Evolutionary conservation across 768 basidiomycete species (phyloP), one percentile per base, ranked within the genome.

Genomic region (Kwoniella mangroviensis): DNA sequence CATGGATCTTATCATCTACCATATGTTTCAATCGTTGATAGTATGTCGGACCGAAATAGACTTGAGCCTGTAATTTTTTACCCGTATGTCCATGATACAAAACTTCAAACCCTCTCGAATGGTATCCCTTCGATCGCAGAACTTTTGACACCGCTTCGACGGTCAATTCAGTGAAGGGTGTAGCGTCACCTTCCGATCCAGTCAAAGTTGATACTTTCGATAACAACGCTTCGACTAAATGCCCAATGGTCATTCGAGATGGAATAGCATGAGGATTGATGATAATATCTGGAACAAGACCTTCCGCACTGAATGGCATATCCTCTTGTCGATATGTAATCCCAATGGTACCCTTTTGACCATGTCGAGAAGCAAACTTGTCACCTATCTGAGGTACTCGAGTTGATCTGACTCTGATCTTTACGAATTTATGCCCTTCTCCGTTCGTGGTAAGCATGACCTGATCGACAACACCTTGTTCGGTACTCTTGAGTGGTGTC

Each of bases 1-100:
- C 96, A 84, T 99, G 97, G 64, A 98, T 99, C 86, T 99, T 99
- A 85, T 99, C 97, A 83, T 98, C 95, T 55, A 99, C 97, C 96
- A 99, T 99, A 85, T 99, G 97, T 86, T 98, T 98, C 75, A 98
- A 86, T 45, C 96, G 91, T 83, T 99, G 96, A 83, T 99, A 99
- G 83, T 99, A 99, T 4, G 97, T 99, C 17, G 97, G 97, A 5
- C 97, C 97, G 71, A 99, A 90, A 84, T 98, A 99, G 13, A 99
- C 89, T 81, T 99, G 97, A 10, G 97, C 97, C 82, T 98, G 95
- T 2, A 99, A 88, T 82, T 99, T 99, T 67, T 90, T 89, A n/a
- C 96, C 97, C 1, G 96, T 97, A 82, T 98, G 97, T 4, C 97
- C 97, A 76, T 99, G 96, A 83, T 94, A 97, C 93, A 99, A 96